Evolutionary conservation across 805 yeast genomes (phyloP).

Genomic region (Phaffomyces thermotolerans): DNA sequence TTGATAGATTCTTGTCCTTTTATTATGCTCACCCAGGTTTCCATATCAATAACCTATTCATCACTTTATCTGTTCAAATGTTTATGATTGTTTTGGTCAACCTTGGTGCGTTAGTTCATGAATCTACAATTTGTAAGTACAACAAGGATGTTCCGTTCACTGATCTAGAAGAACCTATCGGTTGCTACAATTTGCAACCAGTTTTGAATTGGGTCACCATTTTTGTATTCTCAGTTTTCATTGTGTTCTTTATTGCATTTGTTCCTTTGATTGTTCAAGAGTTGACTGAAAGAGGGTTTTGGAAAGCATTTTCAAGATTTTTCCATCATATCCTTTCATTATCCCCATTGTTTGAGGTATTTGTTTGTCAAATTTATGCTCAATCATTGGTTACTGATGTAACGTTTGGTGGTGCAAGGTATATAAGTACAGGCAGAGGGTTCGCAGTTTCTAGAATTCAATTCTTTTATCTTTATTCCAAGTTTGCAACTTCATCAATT

Average conservation of each 20-base stretch:
- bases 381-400: conserved; percentile 67
- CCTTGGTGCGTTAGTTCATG: conserved; percentile 71
- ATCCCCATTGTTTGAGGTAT: conserved; percentile 90
- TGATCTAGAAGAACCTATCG: conserved; percentile 66
- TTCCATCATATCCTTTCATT: conserved; percentile 71
- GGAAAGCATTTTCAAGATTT: conserved; percentile 66
- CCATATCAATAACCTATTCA: conserved; percentile 85
- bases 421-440: conserved; percentile 90
- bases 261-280: conserved; percentile 86
- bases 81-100: conserved; percentile 76
- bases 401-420: conserved; percentile 86
- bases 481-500: conserved; percentile 70
- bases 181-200: conserved; percentile 81
- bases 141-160: conserved; percentile 63
- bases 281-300: conserved; percentile 73
- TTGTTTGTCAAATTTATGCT: conserved; percentile 90
- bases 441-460: conserved; percentile 80
- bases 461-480: conserved; percentile 64
- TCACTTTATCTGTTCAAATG: conserved; percentile 77
- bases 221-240: conserved; percentile 82
- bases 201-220: conserved; percentile 87
- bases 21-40: conserved; percentile 97
- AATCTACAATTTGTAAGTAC: conserved; percentile 61
- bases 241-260: conserved; percentile 89
- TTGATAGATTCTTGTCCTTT: conserved; percentile 85